These are phyloP conservation scores for Magnaporthiopsis incrustans DNA, from an alignment of 2,329 filamentous ascomycete species.

Conservation along the genomic window DNA sequence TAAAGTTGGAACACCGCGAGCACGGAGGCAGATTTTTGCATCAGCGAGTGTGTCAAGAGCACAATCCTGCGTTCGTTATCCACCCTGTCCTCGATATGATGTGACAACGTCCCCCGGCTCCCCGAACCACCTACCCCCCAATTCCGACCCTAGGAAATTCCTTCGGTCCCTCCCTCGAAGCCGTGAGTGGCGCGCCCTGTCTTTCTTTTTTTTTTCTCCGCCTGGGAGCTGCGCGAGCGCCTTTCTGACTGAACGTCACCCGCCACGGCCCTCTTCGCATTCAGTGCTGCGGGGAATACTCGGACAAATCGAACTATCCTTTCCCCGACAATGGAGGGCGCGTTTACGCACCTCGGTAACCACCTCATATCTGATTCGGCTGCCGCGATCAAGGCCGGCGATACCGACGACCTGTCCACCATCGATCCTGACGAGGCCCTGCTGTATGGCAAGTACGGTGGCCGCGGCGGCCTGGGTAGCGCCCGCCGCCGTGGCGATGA, in stretches of 20 bases:
- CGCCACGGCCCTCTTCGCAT: neutral
- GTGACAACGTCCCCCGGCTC: conserved; percentile 3
- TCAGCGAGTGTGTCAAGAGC: neutral
- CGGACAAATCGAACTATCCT: neutral
- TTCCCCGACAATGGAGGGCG: conserved; percentile 62
- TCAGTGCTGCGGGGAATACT: neutral
- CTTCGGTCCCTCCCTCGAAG: conserved; percentile 12
- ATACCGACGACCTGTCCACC: conserved; percentile 64
- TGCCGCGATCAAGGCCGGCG: conserved; percentile 78
- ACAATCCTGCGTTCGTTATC: neutral
- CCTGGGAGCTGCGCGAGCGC: neutral
- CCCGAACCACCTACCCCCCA: neutral
- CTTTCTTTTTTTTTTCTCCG: neutral
- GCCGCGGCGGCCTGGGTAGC: conserved; percentile 41
- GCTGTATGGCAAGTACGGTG: conserved; percentile 62
- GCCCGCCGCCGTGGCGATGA: conserved; percentile 60
- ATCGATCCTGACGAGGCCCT: conserved; percentile 74
- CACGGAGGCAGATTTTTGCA: neutral
- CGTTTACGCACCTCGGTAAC: conserved; percentile 83
- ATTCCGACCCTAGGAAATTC: conserved; percentile 3
- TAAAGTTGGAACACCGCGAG: neutral
- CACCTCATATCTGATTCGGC: conserved; percentile 78
- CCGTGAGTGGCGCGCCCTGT: neutral
- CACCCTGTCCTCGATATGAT: conserved; percentile 7
- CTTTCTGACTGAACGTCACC: neutral